Base-by-base conservation (phyloP, 495 filamentous ascomycete genomes). In the Penicillium cataractarum region DNA sequence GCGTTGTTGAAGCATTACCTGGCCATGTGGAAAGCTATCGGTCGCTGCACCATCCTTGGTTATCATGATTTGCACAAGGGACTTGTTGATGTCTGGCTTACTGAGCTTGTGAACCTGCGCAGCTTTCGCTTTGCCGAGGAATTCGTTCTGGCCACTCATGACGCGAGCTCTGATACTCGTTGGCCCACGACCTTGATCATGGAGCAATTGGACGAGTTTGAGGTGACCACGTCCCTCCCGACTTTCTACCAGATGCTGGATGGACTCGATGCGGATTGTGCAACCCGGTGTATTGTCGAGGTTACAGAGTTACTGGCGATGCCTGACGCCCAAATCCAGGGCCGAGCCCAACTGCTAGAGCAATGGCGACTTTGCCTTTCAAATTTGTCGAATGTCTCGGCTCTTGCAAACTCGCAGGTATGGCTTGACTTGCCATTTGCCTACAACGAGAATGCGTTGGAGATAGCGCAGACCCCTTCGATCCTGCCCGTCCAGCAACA, bases 11-110 rank as follows among this genome's bases (percentile, higher is more conserved):
- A 62, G 7, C 62, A 71, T 19, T 76, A 76, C 49, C 61, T 67
- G 40, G 56, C 64, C 4, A 70, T 81, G 63, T 81, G 79, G 79
- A 69, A 69, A 65, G 74, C 78, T 5, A 76, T 81, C 60, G 75
- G 76, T 12, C 61, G 59, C 9, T 79, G 78, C 54, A 74, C 68
- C 42, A 70, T 81, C 26, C 72, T 78, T 27, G 65, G 67, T 22
- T 72, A 77, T 39, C 61, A 55, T 22, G 73, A 80, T 33, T 55
- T 82, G 55, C 65, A 75, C 37, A 58, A 61, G 21, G 53, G 63
- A 0, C 50, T 74, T 26, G 60, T 74, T 27, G 67, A 76, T 52
- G 37, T 50, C n/a, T 82, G 76, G 78, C 65, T 80, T 31, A 55
- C 57, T 13, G 55, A 71, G 24, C 67, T 80, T 6, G 29, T 67